Conservation (phyloP, 2,329 filamentous ascomycete genomes). For the Nemania bipapillata region DNA sequence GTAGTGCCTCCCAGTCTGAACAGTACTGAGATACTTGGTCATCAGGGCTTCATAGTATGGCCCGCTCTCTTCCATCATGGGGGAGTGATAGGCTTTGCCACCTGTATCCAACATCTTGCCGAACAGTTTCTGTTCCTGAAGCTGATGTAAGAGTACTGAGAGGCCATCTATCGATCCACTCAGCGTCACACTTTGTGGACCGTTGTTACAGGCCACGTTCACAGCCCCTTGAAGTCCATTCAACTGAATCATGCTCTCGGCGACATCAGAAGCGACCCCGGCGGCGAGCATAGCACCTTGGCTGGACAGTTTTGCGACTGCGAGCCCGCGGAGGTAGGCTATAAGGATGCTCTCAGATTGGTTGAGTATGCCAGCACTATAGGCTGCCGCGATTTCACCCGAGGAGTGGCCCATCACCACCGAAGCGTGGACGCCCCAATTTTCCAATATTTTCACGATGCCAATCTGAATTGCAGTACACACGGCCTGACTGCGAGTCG, state of each 20-base stretch:
- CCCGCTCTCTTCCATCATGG: not conserved
- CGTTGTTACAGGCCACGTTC: conserved; percentile 1
- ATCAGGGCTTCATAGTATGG: not conserved
- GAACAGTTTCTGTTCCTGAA: not conserved
- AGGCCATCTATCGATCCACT: conserved; percentile 29
- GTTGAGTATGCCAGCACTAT: conserved; percentile 49
- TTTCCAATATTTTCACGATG: not conserved
- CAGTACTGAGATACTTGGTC: not conserved
- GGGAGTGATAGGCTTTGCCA: not conserved
- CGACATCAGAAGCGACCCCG: not conserved
- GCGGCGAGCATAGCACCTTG: conserved; percentile 2
- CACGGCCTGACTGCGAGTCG: not conserved
- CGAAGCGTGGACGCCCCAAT: conserved; percentile 28
- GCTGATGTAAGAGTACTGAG: not conserved
- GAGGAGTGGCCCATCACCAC: conserved; percentile 46
- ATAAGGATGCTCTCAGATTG: conserved; percentile 26
- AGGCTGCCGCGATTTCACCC: conserved; percentile 57
- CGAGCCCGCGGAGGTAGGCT: conserved; percentile 28
- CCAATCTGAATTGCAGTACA: conserved; percentile 8
- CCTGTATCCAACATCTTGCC: conserved; percentile 31
- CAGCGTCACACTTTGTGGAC: not conserved
- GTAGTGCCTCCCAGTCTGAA: too few species aligned
- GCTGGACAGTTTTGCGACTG: conserved; percentile 21
- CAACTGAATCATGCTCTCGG: not conserved
- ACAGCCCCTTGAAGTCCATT: not conserved